Evolutionary conservation across 2,329 filamentous ascomycete genomes (phyloP).

Genomic region (Alternaria sp.): DNA sequence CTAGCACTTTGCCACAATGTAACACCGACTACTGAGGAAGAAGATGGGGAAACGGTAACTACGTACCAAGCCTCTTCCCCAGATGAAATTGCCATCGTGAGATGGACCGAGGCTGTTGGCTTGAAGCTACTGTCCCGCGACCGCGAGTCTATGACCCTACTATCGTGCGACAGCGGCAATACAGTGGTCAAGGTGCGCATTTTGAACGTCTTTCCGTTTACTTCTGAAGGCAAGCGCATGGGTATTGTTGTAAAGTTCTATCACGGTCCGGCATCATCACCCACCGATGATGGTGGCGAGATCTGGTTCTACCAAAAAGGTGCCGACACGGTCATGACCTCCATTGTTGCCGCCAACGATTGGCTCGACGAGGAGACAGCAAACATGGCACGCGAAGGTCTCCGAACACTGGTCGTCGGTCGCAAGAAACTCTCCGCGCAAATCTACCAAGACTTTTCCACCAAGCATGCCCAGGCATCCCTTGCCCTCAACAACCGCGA

Average conservation of each 20-base stretch:
- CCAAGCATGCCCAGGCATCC: slow-evolving; percentile 79
- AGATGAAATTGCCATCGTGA: slow-evolving; percentile 97
- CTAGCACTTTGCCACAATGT: slow-evolving; percentile 97
- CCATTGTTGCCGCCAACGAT: slow-evolving; percentile 93
- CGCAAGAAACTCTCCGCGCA: slow-evolving; percentile 81
- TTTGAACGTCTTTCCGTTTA: slow-evolving; percentile 95
- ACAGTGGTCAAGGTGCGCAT: slow-evolving; percentile 86
- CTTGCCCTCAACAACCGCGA: slow-evolving; percentile 83
- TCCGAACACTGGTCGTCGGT: slow-evolving; percentile 94
- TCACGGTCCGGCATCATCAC: slow-evolving; percentile 49
- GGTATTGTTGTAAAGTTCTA: slow-evolving; percentile 93
- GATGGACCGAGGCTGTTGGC: slow-evolving; percentile 93
- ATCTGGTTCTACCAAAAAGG: slow-evolving; percentile 99
- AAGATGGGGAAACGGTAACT: slow-evolving; percentile 77
- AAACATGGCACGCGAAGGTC: slow-evolving; percentile 98
- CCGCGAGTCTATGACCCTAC: slow-evolving; percentile 82
- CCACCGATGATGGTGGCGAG: slow-evolving; percentile 69
- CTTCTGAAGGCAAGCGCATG: slow-evolving; percentile 97
- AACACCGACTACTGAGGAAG: slow-evolving; percentile 87
- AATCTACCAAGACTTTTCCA: slow-evolving; percentile 83
- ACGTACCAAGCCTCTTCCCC: slow-evolving; percentile 97
- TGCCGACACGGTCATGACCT: slow-evolving; percentile 97
- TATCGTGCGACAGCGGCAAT: slow-evolving; percentile 77
- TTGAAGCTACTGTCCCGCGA: slow-evolving; percentile 86
- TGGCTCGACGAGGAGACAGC: slow-evolving; percentile 99